Evolutionary conservation across 768 basidiomycete genomes (phyloP), one percentile per base, ranked within the genome.

Genomic region (Phanerochaete carnosa): DNA sequence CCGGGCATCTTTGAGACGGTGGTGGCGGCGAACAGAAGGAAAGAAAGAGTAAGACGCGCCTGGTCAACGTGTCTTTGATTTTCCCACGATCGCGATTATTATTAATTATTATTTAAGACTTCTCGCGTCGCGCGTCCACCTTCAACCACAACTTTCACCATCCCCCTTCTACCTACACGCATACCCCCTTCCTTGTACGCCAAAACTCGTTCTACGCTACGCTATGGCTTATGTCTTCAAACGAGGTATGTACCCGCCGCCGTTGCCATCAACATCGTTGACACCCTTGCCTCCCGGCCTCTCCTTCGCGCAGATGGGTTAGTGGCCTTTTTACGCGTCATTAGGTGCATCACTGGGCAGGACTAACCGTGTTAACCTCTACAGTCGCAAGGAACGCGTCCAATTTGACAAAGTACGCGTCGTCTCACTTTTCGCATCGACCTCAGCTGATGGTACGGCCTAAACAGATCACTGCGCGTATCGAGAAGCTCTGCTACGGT

Each of bases 401-500:
- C 89, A 92, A 67, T 96, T 96, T 68, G 94, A 96, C 70, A 96
- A 96, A 82, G 94, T 89, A 66, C 63, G 80, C 62, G 60, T 57
- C 39, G 30, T 56, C 49, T 58, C 61, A 45, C 12, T 61, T 54
- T 51, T 50, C 50, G 57, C 66, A 61, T 59, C 51, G 3, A 13
- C 25, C 29, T 12, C 22, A 29, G 23, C 23, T 55, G 45, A 22
- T 46, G 45, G 35, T 55, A 22, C 37, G n/a, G 9, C 12, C 23
- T 45, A n/a, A 1, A 13, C 59, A 94, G 92, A 94, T 94, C 73
- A 95, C 93, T 1, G 85, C 91, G 11, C 80, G 93, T 66, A 86
- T 95, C 65, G 84, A 86, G 70, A 94, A 94, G 76, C 84, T 99
- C 19, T 97, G 94, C 69, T 98, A 98, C 73, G 97, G 97, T 61